Evolutionary conservation across 1,139 yeast species (phyloP).

Genomic region (Williopsis jadinii): DNA sequence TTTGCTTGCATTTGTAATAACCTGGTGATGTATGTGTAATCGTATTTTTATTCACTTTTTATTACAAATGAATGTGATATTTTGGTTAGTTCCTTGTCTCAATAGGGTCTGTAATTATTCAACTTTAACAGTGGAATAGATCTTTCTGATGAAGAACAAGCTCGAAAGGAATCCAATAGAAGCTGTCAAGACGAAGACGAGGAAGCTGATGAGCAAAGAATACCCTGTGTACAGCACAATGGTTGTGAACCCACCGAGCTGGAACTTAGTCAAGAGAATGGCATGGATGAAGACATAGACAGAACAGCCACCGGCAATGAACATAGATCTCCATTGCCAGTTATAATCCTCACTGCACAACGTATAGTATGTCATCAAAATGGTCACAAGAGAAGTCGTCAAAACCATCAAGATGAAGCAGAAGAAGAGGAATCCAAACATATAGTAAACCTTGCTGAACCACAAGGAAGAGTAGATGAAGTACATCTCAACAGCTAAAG

Average conservation of each 20-base stretch:
- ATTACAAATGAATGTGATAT: too few relatives aligned
- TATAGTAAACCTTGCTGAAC: conserved; percentile 91
- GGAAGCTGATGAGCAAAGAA: conserved; percentile 60
- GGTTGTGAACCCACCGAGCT: conserved; percentile 69
- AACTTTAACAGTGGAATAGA: conserved; percentile 80
- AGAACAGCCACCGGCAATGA: conserved; percentile 87
- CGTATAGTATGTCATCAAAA: conserved; percentile 75
- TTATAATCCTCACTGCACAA: conserved; percentile 87
- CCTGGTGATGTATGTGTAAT: too few relatives aligned
- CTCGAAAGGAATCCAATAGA: conserved; percentile 77
- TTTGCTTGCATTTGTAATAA: too few relatives aligned
- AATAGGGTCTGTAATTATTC: conserved; percentile 35
- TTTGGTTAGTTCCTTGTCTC: too few relatives aligned
- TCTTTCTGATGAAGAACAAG: conserved; percentile 67
- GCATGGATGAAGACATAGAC: conserved; percentile 82
- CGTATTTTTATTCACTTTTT: too few relatives aligned
- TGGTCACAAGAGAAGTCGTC: conserved; percentile 76
- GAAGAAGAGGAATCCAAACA: conserved; percentile 94
- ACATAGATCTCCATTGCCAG: conserved; percentile 96
- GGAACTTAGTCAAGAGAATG: conserved; percentile 61
- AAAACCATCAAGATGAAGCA: conserved; percentile 76
- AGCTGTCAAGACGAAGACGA: conserved; percentile 81
- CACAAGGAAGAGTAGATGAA: conserved; percentile 82
- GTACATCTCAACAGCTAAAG: conserved; percentile 91
- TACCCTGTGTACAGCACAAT: conserved; percentile 82